phyloP scores from a whole-genome alignment of 495 filamentous ascomycete genomes.

The Podospora pseudopauciseta region DNA sequence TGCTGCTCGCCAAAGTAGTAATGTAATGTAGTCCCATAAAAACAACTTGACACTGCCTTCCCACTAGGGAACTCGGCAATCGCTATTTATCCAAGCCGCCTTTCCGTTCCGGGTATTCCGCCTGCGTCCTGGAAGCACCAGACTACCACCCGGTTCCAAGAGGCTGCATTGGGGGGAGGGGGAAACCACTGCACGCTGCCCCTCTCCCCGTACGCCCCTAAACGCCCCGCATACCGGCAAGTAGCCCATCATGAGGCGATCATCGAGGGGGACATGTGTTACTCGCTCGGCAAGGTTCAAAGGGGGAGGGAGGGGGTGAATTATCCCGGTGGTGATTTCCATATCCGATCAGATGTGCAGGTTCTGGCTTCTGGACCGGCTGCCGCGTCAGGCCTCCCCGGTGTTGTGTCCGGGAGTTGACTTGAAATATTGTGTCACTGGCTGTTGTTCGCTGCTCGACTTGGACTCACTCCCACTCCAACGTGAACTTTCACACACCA shows the following conservation, averaged over 20 bases:
- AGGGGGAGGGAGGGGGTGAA: background rate
- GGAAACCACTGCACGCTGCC: conserved; percentile 23
- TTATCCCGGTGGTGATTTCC: conserved; percentile 7
- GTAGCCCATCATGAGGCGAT: conserved; percentile 21
- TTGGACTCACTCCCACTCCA: background rate
- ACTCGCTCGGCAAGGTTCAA: background rate
- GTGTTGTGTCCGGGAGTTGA: conserved; percentile 1
- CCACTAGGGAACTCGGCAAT: background rate
- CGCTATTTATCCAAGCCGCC: conserved; percentile 35
- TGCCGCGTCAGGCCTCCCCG: background rate
- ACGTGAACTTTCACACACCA: background rate
- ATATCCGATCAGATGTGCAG: background rate
- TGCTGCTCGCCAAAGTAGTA: conserved; percentile 16
- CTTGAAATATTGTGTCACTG: conserved; percentile 1
- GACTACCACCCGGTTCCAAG: conserved; percentile 16
- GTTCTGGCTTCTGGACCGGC: background rate
- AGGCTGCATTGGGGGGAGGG: conserved; percentile 14
- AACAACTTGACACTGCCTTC: conserved; percentile 20
- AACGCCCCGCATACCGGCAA: conserved; percentile 24
- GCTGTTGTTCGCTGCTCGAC: background rate
- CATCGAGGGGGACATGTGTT: conserved; percentile 8
- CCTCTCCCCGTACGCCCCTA: conserved; percentile 22
- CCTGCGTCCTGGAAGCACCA: conserved; percentile 13
- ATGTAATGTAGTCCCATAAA: conserved; percentile 12
- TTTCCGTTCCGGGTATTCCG: conserved; percentile 31